Evolutionary conservation across 106 monocot genomes (phyloP).

Genomic region (Platanthera zijinensis): DNA sequence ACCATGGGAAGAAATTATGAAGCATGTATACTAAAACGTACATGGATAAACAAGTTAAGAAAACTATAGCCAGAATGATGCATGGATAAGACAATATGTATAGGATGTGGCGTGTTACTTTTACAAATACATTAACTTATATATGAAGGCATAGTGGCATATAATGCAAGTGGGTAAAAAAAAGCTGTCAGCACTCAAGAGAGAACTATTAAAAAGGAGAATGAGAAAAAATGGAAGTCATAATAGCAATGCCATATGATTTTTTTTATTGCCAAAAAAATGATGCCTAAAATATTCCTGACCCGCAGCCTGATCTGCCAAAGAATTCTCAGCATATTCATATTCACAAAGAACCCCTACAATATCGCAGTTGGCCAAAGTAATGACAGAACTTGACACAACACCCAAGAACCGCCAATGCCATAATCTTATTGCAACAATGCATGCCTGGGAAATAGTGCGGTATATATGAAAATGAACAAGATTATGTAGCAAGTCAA

Average conservation of each 20-base stretch:
- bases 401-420: not conserved
- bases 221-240: constrained; percentile 1
- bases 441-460: not conserved
- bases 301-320: not conserved
- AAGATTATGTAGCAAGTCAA: not conserved
- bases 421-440: not conserved
- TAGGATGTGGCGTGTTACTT: not conserved
- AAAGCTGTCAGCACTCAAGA: not conserved
- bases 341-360: not conserved
- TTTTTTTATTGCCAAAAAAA: not conserved
- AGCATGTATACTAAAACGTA: not conserved
- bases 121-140: not conserved
- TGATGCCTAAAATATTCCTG: not conserved
- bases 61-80: not conserved
- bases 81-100: not conserved
- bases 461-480: not conserved
- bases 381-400: not conserved
- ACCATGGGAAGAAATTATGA: not conserved
- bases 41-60: not conserved
- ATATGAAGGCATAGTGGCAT: not conserved
- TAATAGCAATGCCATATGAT: not conserved
- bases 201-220: not conserved
- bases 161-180: not conserved
- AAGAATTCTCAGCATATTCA: not conserved
- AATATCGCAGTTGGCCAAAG: not conserved